Evolutionary conservation across 140 eudicot species (phyloP).

Genomic region (Flaveria floridana): DNA sequence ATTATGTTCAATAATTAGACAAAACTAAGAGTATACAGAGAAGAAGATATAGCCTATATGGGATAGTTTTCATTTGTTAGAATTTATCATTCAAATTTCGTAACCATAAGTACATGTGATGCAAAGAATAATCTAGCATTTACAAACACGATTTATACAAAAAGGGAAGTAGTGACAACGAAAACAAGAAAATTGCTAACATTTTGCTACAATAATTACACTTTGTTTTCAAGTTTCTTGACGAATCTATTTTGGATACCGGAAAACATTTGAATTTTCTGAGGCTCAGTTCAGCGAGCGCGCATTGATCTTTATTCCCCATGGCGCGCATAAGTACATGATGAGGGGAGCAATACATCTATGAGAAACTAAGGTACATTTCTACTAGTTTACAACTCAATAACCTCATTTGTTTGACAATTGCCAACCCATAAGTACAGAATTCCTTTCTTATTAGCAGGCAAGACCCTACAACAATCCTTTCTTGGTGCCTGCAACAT

Average conservation of each 20-base stretch:
- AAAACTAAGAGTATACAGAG: too few relatives aligned
- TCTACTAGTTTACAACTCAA: constrained; percentile 43
- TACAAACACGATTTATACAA: neutral
- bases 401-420: constrained; percentile 63
- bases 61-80: too few relatives aligned
- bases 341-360: constrained; percentile 23
- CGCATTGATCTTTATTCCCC: neutral
- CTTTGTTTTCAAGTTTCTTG: neutral
- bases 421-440: constrained; percentile 58
- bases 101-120: neutral
- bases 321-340: constrained; percentile 1
- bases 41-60: too few relatives aligned
- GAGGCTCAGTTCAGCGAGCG: neutral
- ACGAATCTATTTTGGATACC: constrained; percentile 7
- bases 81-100: neutral
- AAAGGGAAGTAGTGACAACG: neutral
- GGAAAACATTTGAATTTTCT: constrained; percentile 12
- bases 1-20: too few relatives aligned
- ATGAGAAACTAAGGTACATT: constrained; percentile 29
- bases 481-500: constrained; percentile 78
- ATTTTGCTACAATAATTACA: neutral
- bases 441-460: constrained; percentile 43
- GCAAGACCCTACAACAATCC: constrained; percentile 77
- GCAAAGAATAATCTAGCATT: neutral
- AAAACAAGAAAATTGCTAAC: neutral